Evolutionary conservation across 441 rosid genomes (phyloP), one percentile per base, ranked within the genome.

Genomic region (Mallotus japonicus): DNA sequence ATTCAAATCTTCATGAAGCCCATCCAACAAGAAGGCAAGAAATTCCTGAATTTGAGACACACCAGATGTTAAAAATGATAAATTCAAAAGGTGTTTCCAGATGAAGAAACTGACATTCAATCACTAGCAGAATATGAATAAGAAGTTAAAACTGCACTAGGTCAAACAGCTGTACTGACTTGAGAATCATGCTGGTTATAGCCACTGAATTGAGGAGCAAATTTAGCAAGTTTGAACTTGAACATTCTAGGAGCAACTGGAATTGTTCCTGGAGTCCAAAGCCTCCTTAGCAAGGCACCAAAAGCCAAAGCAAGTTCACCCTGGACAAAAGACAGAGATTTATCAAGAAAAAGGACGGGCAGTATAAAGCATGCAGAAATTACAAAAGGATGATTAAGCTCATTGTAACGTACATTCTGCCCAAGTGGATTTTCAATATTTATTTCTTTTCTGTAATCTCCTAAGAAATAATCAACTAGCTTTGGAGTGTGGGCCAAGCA

Each of bases 1-100:
- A 78, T 88, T 88, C 74, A 90, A 73, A 86, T 90, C 96, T 83
- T 89, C 96, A 65, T 90, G 96, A 32, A 90, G 89, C 59, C 92
- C 93, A 86, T 90, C 96, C 82, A 90, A 67, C 79, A 90, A 72
- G 83, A 89, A 90, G 65, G 90, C 82, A 65, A 89, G 90, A 73
- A 90, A 83, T 73, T 89, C 96, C 96, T 90, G 67, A 59, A 58
- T 15, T 37, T 63, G 56, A 72, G 37, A 65, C 54, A 44, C 51
- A 20, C 51, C 15, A 67, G 50, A 20, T 59, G 50, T 37, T 62
- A 19, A 69, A 42, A 58, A 20, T 20, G 2, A 44, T 7, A 2
- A 9, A 73, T 6, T 54, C 32, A 55, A 53, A 64, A 58, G 57
- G 9, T 4, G 57, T 42, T 24, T 15, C 47, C 55, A 46, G 53